Base-by-base conservation (phyloP, 306 rosid genomes). In the Senna siamea region DNA sequence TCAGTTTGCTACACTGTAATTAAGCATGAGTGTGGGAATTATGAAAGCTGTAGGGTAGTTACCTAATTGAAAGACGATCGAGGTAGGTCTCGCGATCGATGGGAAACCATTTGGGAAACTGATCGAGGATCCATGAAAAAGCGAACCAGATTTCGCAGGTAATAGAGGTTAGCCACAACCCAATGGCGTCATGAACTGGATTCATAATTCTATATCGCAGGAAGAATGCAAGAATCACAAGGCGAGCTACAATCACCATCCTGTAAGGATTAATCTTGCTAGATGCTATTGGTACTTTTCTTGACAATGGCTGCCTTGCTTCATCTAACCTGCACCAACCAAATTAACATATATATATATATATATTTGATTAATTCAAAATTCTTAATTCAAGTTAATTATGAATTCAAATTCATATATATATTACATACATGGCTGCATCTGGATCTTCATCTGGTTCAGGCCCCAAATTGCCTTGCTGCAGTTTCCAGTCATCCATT, bases 201-300 rank as follows among this genome's bases (percentile, higher is more conserved):
- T 93, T 81, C 85, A 87, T 8, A 26, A 93, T 35, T 70, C 98
- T 78, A 52, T 93, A 93, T 50, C 96, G 81, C 40, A 93, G 87
- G 73, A 91, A 93, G 73, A 91, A 76, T 57, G 82, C 92, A 20
- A 93, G 82, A 53, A 93, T 70, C 37, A 86, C 83, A 46, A 93
- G 96, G 30, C 97, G 91, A 46, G 90, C 96, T 73, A 89, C 87
- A 44, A 93, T 93, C 79, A 93, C 84, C 98, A 93, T 93, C 66
- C 98, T 81, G n/a, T 93, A 93, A n/a, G 98, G 98, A 84, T 93
- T 93, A 66, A 93, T 56, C 82, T 83, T 93, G 89, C 94, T 93
- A 0, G 97, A 91, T 66, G 98, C 89, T 78, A 93, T 90, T 28
- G 98, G 96, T 15, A 93, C 96, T 81, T 93, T 93, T 76, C 98